phyloP scores from a whole-genome alignment of 768 basidiomycete genomes.

The Tulasnella sp. region DNA sequence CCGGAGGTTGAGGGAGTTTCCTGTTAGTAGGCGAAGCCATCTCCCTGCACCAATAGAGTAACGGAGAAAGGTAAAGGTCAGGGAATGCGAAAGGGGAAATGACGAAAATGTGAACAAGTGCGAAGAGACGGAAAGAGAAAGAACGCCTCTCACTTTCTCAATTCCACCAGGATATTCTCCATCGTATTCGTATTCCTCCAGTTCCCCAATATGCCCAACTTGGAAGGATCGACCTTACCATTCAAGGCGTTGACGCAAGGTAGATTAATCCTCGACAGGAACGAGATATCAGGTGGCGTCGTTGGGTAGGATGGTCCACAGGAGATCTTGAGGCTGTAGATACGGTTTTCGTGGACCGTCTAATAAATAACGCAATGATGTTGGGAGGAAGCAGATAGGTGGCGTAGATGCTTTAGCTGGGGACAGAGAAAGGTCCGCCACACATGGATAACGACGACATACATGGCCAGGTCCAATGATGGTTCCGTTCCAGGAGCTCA shows the following conservation, averaged over 20 bases:
- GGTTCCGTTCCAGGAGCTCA: conserved; percentile 98
- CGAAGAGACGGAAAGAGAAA: background rate
- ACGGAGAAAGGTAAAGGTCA: too few species aligned
- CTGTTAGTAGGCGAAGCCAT: conserved; percentile 89
- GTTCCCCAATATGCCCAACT: conserved; percentile 55
- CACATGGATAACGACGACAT: conserved; percentile 26
- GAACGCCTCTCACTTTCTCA: conserved; percentile 57
- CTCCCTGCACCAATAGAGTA: conserved; percentile 43
- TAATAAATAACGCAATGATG: conserved; percentile 31
- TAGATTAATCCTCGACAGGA: conserved; percentile 82
- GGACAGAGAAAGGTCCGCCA: background rate
- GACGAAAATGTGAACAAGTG: background rate
- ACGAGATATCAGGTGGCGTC: conserved; percentile 64
- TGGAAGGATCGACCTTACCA: conserved; percentile 67
- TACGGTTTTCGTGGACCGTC: conserved; percentile 98
- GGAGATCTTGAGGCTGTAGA: conserved; percentile 86
- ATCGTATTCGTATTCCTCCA: conserved; percentile 74
- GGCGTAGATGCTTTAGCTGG: too few species aligned
- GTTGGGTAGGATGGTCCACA: conserved; percentile 75
- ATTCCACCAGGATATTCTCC: conserved; percentile 85
- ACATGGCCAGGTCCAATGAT: conserved; percentile 98
- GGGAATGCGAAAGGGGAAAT: background rate
- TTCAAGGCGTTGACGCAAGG: conserved; percentile 72
- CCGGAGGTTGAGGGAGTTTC: conserved; percentile 90
- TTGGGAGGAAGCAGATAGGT: background rate